A percentile compares a stretch with the other conserved stretches of the same genome.
Conservation (phyloP, 1,139 yeast genomes). For the Taiozyma sp. region DNA sequence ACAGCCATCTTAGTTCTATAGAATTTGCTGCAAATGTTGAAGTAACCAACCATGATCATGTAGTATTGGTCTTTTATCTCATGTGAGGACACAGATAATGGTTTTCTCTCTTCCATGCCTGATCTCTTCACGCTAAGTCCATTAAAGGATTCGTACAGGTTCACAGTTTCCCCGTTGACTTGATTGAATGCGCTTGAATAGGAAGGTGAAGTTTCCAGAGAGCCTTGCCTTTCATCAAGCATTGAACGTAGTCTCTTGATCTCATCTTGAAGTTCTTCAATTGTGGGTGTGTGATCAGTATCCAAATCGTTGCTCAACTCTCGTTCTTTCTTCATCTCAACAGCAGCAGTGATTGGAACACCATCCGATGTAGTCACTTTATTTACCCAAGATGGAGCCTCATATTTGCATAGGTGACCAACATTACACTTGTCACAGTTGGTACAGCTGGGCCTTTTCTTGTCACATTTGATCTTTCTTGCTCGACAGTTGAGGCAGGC, state of each 20-base stretch:
- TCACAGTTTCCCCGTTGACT: slow-evolving; percentile 10
- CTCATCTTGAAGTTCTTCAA: slow-evolving; percentile 6
- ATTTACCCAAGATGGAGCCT: slow-evolving; percentile 24
- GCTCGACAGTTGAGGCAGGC: slow-evolving; percentile 24
- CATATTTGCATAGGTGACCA: slow-evolving; percentile 23
- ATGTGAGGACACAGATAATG: slow-evolving; percentile 15
- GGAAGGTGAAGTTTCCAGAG: not conserved
- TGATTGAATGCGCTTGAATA: not conserved
- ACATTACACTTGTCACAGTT: slow-evolving; percentile 24
- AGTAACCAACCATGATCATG: slow-evolving; percentile 18
- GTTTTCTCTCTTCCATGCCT: slow-evolving; percentile 23
- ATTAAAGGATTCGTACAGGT: slow-evolving; percentile 21
- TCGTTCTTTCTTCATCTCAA: not conserved
- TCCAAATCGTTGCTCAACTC: not conserved
- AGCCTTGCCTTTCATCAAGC: not conserved
- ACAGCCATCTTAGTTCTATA: slow-evolving; percentile 8
- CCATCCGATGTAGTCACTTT: slow-evolving; percentile 9
- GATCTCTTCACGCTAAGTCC: slow-evolving; percentile 22
- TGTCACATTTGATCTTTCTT: slow-evolving; percentile 25
- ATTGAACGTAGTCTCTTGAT: slow-evolving; percentile 5
- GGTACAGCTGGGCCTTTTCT: slow-evolving; percentile 19
- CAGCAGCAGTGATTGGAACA: not conserved
- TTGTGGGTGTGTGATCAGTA: not conserved
- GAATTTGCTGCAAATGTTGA: slow-evolving; percentile 14
- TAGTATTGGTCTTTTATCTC: slow-evolving; percentile 18